Evolutionary conservation across 106 monocot species (phyloP), one percentile per base, ranked within the genome.

Genomic region (Dioscorea alata): DNA sequence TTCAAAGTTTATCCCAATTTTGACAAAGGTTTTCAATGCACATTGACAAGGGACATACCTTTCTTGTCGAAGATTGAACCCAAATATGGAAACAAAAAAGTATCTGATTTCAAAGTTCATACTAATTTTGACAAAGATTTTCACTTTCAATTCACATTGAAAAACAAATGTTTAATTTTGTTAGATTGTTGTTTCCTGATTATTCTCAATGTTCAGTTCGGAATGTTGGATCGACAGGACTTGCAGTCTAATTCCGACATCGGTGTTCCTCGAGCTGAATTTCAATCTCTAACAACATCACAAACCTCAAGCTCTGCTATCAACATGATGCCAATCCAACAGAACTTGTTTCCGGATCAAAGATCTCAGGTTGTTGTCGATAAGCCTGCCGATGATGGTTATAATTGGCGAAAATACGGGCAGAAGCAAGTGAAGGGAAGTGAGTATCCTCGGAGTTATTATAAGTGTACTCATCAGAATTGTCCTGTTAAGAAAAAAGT

Each of bases 401-500:
- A 82, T 66, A 87, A 82, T 33, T 91, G 91, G 91, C 75, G 85
- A 13, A 85, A 91, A 49, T 91, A 91, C 71, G 86, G 90, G 20
- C 86, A 87, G 67, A 91, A 87, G 59, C 77, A 82, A 63, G 91
- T 87, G 19, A 90, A 90, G 56, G 91, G 79, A 49, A 91, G 84
- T 72, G 87, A 82, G 53, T 91, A 64, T 63, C 84, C 84, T 19
- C 70, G 90, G 50, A 87, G 84, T 49, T 91, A 87, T 32, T 91
- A 87, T 68, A 82, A 80, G 53, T 91, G 91, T 49, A 82, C 84
- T 12, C 74, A 84, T 65, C 62, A 66, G 64, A 78, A 79, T 13
- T 91, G 91, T 73, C 68, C 79, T 17, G 91, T 84, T 25, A 91
- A 81, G 76, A 91, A 91, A 64, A 87, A 87, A 68, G 80, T 91